Evolutionary conservation across 1,284 basidiomycete genomes (phyloP), one percentile per base, ranked within the genome.

Genomic region (Athelia sp.): DNA sequence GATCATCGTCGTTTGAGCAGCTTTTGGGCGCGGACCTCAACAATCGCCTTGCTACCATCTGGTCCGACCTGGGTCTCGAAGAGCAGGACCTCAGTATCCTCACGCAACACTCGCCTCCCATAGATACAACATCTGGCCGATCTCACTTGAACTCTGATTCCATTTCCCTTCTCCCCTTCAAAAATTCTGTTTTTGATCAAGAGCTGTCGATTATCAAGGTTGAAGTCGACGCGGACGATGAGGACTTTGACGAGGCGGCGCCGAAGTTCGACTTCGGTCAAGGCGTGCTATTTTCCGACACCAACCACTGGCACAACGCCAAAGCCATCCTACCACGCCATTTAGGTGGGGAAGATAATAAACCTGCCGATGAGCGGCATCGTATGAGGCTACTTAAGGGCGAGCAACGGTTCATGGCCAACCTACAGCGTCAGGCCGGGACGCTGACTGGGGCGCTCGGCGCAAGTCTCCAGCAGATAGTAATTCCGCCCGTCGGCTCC

Each of bases 381-480:
- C 68, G 71, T 29, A 63, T 50, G 51, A 69, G 64, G 52, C 62
- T 59, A 44, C 64, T 81, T 43, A 64, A 67, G 15, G 58, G 59
- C 17, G 70, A 81, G 15, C 85, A 87, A 56, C 63, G 72, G 2
- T 79, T 77, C 60, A 82, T 83, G 76, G 64, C 70, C 22, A 66
- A 58, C 15, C 56, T 87, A 51, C 80, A 83, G 51, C 65, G 70
- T 50, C 79, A 81, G 43, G 83, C 85, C 4, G 74, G 73, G 36
- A 82, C 82, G 1, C 58, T 87, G 50, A 82, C 80, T 0, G 84
- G 85, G 0, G 81, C 82, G 1, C 69, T 72, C 1, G 84, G 84
- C 0, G 68, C 66, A 1, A 63, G 64, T 2, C 64, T 87, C 29
- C 68, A 78, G 56, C 74, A 73, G 49, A 73, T 80, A 29, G 68